Percentiles rank a stretch among this genome's conserved stretches.
Evolutionary conservation across 768 basidiomycete genomes (phyloP).

Genomic region (Termitomyces sp.): DNA sequence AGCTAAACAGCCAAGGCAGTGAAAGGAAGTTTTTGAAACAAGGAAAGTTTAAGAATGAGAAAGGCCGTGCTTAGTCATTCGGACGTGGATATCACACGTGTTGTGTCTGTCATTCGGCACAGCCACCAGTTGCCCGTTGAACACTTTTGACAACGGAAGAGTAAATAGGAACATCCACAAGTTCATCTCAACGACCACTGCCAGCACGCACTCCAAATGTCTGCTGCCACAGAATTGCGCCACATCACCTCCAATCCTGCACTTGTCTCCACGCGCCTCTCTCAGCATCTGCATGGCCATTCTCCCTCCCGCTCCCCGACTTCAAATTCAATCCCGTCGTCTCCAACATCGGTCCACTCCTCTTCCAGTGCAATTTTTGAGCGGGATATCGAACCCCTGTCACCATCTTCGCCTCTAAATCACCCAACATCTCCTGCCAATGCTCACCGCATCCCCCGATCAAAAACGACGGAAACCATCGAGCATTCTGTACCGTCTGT

Average conservation of each 20-base stretch:
- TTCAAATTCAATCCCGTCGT: constrained; percentile 82
- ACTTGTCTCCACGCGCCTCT: constrained; percentile 38
- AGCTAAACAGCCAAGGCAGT: not conserved
- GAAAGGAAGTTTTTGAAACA: not conserved
- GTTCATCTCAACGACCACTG: not conserved
- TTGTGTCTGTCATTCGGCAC: not conserved
- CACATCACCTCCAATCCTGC: constrained; percentile 50
- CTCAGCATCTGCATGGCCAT: constrained; percentile 34
- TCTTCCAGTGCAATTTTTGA: constrained; percentile 91
- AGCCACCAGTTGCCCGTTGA: not conserved
- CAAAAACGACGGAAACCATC: constrained; percentile 68
- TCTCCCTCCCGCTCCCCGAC: constrained; percentile 48
- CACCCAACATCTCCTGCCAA: constrained; percentile 32
- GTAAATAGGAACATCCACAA: not conserved
- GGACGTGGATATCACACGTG: not conserved
- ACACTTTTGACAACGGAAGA: not conserved
- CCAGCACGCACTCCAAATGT: constrained; percentile 1
- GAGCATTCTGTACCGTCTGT: constrained; percentile 84
- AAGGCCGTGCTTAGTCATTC: not conserved
- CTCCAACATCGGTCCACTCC: constrained; percentile 76
- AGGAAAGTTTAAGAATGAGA: not conserved
- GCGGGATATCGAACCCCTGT: constrained; percentile 77
- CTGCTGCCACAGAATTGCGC: constrained; percentile 37
- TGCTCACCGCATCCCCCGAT: constrained; percentile 72
- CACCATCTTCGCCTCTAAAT: constrained; percentile 23